A percentile compares a stretch with the other conserved stretches of the same genome.
Evolutionary conservation across 2,329 filamentous ascomycete species (phyloP).

Genomic region (Aureobasidium lini): DNA sequence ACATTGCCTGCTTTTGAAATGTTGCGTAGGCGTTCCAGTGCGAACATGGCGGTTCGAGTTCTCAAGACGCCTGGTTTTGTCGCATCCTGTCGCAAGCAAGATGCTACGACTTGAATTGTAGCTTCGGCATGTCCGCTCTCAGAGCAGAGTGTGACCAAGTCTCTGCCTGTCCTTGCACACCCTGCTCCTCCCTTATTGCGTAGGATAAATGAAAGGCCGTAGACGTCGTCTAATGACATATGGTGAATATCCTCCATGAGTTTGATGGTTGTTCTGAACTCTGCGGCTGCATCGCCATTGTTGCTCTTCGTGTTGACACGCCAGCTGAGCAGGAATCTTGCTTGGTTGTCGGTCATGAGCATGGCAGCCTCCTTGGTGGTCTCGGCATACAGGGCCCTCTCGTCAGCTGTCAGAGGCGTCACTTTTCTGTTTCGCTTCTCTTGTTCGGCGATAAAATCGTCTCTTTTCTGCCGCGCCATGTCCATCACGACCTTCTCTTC

Average conservation of each 20-base stretch:
- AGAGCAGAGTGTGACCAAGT: neutral
- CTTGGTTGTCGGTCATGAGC: too few relatives aligned
- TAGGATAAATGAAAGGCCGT: neutral
- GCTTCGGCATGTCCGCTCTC: neutral
- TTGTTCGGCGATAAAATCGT: neutral
- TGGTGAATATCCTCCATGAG: neutral
- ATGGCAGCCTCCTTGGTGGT: too few relatives aligned
- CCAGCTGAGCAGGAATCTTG: too few relatives aligned
- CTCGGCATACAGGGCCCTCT: too few relatives aligned
- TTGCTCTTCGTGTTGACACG: too few relatives aligned
- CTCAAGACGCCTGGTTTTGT: neutral
- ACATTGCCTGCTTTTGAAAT: constrained; percentile 6
- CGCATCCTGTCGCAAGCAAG: neutral
- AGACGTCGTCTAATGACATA: neutral
- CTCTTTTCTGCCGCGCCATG: neutral
- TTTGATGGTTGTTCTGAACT: neutral
- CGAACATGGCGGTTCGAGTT: neutral
- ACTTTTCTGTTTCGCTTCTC: too few relatives aligned
- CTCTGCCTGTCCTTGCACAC: neutral
- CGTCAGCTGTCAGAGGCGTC: too few relatives aligned
- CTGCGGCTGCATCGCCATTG: neutral
- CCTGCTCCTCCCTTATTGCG: neutral
- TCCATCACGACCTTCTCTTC: neutral
- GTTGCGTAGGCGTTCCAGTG: neutral
- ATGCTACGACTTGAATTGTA: neutral